Evolutionary conservation across 73 alveolate genomes (phyloP).

Genomic region (Effrenium voratum): DNA sequence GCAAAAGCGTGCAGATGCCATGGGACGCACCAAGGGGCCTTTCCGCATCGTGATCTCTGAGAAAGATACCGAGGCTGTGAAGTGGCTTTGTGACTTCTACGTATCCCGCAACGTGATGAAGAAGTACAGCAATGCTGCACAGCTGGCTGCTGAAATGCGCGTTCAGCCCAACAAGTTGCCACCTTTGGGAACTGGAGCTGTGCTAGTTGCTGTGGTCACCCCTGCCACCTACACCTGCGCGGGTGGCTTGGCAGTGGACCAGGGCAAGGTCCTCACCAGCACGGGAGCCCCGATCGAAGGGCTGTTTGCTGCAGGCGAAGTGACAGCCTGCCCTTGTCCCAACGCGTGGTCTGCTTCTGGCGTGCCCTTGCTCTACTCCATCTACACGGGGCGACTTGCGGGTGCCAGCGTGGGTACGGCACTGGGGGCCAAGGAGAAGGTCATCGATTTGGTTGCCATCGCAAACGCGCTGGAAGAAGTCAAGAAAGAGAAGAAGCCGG

Average conservation of each 20-base stretch:
- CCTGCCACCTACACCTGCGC: conserved; percentile 86
- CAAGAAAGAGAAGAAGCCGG: conserved; percentile 70
- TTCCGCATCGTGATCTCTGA: conserved; percentile 80
- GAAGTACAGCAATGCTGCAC: conserved; percentile 51
- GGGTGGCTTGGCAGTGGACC: conserved; percentile 67
- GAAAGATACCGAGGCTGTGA: conserved; percentile 64
- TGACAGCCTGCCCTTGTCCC: conserved; percentile 87
- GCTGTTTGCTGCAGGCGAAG: conserved; percentile 80
- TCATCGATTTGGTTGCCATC: conserved; percentile 39
- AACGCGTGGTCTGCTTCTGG: conserved; percentile 78
- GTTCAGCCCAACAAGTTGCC: too few species aligned
- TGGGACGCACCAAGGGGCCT: conserved; percentile 65
- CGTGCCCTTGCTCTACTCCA: conserved; percentile 84
- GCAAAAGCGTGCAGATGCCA: conserved; percentile 76
- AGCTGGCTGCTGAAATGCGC: conserved; percentile 46
- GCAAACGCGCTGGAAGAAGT: conserved; percentile 1
- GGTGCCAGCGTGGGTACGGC: conserved; percentile 19
- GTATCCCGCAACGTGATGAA: conserved; percentile 87
- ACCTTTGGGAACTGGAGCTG: too few species aligned
- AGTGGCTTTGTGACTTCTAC: conserved; percentile 83
- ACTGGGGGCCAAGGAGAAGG: conserved; percentile 75
- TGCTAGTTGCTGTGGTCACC: conserved; percentile 56
- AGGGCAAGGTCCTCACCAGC: conserved; percentile 68
- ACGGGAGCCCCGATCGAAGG: conserved; percentile 60
- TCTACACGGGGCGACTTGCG: conserved; percentile 90